phyloP scores from a whole-genome alignment of 2,329 filamentous ascomycete genomes.

The Cercospora sesami region DNA sequence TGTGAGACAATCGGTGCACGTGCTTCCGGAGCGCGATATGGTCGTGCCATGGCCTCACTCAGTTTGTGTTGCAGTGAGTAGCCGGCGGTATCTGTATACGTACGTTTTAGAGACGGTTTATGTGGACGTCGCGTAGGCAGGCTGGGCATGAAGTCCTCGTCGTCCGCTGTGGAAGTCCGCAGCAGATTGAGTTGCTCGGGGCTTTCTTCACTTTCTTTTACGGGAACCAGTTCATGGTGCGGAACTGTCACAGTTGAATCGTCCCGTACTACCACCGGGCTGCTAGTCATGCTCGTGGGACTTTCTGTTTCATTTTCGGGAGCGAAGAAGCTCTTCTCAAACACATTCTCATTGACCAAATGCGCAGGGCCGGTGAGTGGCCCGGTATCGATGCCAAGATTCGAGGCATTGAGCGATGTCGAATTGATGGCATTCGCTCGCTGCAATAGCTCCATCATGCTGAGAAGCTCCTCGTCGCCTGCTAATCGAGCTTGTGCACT shows the following conservation, averaged over 20 bases:
- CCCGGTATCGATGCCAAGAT: constrained; percentile 52
- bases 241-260: not conserved
- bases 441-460: constrained; percentile 84
- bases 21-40: constrained; percentile 65
- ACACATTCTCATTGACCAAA: constrained; percentile 72
- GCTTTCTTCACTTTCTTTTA: constrained; percentile 15
- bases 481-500: constrained; percentile 79
- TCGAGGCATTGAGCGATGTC: constrained; percentile 58
- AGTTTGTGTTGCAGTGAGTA: constrained; percentile 77
- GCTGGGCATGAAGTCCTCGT: constrained; percentile 30
- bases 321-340: constrained; percentile 73
- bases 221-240: constrained; percentile 8
- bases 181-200: constrained; percentile 18
- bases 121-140: constrained; percentile 47
- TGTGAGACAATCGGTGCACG: constrained; percentile 42
- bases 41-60: constrained; percentile 79
- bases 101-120: constrained; percentile 65
- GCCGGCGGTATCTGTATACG: constrained; percentile 78
- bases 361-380: constrained; percentile 80
- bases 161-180: constrained; percentile 19
- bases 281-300: constrained; percentile 41
- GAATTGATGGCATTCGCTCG: constrained; percentile 75
- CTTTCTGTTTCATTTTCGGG: constrained; percentile 40
- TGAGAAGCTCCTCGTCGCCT: constrained; percentile 83
- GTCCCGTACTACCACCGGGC: constrained; percentile 16